Percentiles rank a stretch among this genome's conserved stretches.
Evolutionary conservation across 257 asterid species (phyloP).

Genomic region (Przewalskia tangutica): DNA sequence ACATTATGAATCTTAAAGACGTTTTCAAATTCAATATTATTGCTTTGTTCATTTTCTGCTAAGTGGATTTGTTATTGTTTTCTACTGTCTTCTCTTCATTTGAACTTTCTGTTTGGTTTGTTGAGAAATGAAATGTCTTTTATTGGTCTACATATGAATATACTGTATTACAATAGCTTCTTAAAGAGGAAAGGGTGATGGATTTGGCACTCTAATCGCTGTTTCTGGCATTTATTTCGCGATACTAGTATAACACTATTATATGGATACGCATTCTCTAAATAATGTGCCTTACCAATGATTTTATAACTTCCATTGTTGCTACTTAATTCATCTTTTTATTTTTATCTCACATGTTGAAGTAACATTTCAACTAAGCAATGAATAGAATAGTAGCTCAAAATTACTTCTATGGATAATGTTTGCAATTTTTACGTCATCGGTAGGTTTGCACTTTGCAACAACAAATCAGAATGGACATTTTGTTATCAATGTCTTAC

Average conservation of each 20-base stretch:
- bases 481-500: too few relatives aligned
- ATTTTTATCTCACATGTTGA: too few relatives aligned
- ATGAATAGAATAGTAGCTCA: too few relatives aligned
- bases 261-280: too few relatives aligned
- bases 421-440: too few relatives aligned
- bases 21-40: background rate
- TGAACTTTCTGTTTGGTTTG: constrained; percentile 2
- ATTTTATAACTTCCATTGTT: too few relatives aligned
- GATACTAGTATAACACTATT: too few relatives aligned
- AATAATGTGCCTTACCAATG: background rate
- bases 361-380: too few relatives aligned
- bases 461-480: too few relatives aligned
- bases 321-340: too few relatives aligned
- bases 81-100: background rate
- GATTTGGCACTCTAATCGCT: background rate
- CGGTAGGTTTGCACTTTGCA: too few relatives aligned
- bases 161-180: background rate
- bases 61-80: constrained; percentile 1
- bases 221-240: background rate
- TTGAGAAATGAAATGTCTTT: background rate
- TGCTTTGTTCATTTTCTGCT: background rate
- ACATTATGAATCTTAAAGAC: constrained; percentile 23
- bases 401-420: too few relatives aligned
- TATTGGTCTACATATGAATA: background rate
- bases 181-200: background rate